These are phyloP conservation scores for Vanrija humicola DNA, from an alignment of 1,284 basidiomycete genomes.

Conservation along the genomic window DNA sequence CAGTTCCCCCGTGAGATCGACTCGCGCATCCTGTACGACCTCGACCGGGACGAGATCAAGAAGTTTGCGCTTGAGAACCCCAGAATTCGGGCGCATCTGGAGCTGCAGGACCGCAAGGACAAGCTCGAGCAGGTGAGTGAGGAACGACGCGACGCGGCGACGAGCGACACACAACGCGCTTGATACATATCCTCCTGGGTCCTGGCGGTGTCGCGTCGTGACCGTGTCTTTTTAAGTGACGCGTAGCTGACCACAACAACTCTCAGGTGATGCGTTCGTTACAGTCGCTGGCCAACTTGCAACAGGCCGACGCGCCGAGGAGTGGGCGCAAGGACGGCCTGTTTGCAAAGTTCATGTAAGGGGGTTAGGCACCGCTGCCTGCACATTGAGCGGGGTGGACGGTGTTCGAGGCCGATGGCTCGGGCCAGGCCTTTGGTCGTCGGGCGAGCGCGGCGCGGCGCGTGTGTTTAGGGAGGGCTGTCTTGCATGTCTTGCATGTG, in stretches of 20 bases:
- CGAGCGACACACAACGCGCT: background rate
- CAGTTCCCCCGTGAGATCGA: constrained; percentile 98
- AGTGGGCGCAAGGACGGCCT: constrained; percentile 32
- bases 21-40: constrained; percentile 84
- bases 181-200: background rate
- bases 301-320: constrained; percentile 66
- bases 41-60: constrained; percentile 79
- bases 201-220: too few species aligned
- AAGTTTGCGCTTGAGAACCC: constrained; percentile 93
- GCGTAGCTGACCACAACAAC: background rate
- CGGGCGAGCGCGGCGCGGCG: too few species aligned
- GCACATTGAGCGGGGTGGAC: background rate
- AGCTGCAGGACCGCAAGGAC: constrained; percentile 93
- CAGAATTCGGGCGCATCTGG: constrained; percentile 75
- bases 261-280: constrained; percentile 80
- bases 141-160: background rate
- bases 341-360: constrained; percentile 45
- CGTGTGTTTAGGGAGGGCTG: too few species aligned
- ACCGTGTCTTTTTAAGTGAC: background rate
- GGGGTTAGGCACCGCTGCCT: background rate
- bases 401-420: too few species aligned
- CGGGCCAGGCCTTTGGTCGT: too few species aligned
- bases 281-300: constrained; percentile 75
- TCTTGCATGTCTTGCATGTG: too few species aligned
- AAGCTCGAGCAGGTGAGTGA: constrained; percentile 82